Evolutionary conservation across 495 filamentous ascomycete species (phyloP).

Genomic region (Hypoxylon intermedium): DNA sequence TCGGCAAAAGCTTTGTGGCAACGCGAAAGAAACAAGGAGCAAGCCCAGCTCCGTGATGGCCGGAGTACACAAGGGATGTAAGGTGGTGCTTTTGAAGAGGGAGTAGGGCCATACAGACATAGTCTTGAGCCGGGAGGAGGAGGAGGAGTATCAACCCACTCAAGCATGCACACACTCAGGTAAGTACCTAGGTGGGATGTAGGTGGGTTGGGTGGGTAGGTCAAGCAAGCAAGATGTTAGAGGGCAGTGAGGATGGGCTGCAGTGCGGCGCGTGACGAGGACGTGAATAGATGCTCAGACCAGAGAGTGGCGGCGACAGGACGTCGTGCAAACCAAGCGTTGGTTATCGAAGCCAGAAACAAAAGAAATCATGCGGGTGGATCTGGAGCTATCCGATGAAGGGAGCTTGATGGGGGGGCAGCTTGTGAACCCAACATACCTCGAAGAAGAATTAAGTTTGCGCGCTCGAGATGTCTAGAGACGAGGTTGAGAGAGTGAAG

Average conservation of each 20-base stretch:
- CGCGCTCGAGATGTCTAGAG: not conserved
- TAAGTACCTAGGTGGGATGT: too few relatives aligned
- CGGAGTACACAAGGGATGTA: conserved; percentile 16
- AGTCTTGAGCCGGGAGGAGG: too few relatives aligned
- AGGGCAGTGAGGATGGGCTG: not conserved
- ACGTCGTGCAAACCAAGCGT: conserved; percentile 19
- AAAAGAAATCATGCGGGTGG: conserved; percentile 34
- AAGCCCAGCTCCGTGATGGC: conserved; percentile 5
- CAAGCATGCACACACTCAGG: not conserved
- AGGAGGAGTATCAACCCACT: not conserved
- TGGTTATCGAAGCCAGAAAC: conserved; percentile 18
- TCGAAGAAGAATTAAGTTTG: conserved; percentile 26
- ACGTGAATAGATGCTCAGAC: conserved; percentile 13
- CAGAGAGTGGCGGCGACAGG: conserved; percentile 10
- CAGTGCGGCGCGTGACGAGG: conserved; percentile 28
- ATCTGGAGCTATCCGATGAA: conserved; percentile 33
- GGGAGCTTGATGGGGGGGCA: conserved; percentile 29
- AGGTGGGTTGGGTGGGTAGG: too few relatives aligned
- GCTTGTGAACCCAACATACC: conserved; percentile 36
- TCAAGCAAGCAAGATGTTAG: too few relatives aligned
- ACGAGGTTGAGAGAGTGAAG: conserved; percentile 2
- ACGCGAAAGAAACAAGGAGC: not conserved
- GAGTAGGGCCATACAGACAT: conserved; percentile 12
- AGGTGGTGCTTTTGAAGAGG: conserved; percentile 16
- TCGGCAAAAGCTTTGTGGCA: not conserved